A percentile compares a stretch with the other conserved stretches of the same genome.
phyloP scores from a whole-genome alignment of 495 filamentous ascomycete genomes.

The Penicillium roqueforti region DNA sequence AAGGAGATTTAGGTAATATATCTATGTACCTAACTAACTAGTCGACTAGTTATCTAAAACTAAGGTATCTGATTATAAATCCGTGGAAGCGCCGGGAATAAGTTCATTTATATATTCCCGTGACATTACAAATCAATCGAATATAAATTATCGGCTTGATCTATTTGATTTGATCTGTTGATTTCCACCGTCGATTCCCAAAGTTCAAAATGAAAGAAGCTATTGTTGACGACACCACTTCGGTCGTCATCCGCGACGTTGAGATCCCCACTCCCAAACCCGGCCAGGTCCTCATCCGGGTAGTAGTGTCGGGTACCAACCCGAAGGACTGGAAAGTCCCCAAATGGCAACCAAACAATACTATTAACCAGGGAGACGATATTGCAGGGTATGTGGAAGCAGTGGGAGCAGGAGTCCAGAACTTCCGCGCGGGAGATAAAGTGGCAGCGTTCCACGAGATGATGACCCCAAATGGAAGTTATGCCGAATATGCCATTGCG shows the following conservation, averaged over 20 bases:
- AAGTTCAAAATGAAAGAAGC: slow-evolving; percentile 59
- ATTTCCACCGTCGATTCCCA: not conserved
- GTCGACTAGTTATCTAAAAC: no score
- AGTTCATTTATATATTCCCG: not conserved
- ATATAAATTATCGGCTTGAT: not conserved
- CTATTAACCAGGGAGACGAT: slow-evolving; percentile 63
- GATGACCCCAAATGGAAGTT: slow-evolving; percentile 52
- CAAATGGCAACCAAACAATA: slow-evolving; percentile 16
- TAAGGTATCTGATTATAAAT: not conserved
- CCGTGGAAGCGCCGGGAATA: no score
- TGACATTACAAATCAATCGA: not conserved
- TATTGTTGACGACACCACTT: slow-evolving; percentile 46
- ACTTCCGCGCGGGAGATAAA: slow-evolving; percentile 63
- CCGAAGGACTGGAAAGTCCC: slow-evolving; percentile 75
- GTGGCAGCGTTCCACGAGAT: slow-evolving; percentile 69
- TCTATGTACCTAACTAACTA: no score
- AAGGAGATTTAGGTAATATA: not conserved
- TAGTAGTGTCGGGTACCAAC: slow-evolving; percentile 65
- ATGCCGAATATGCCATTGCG: slow-evolving; percentile 67
- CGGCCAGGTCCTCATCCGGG: slow-evolving; percentile 66
- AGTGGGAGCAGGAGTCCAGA: slow-evolving; percentile 56
- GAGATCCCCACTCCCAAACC: slow-evolving; percentile 57
- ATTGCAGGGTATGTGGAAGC: slow-evolving; percentile 64
- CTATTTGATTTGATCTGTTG: not conserved
- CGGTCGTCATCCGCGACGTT: slow-evolving; percentile 59